Conservation (phyloP, 2,329 filamentous ascomycete species). For the Colletotrichum tropicale region DNA sequence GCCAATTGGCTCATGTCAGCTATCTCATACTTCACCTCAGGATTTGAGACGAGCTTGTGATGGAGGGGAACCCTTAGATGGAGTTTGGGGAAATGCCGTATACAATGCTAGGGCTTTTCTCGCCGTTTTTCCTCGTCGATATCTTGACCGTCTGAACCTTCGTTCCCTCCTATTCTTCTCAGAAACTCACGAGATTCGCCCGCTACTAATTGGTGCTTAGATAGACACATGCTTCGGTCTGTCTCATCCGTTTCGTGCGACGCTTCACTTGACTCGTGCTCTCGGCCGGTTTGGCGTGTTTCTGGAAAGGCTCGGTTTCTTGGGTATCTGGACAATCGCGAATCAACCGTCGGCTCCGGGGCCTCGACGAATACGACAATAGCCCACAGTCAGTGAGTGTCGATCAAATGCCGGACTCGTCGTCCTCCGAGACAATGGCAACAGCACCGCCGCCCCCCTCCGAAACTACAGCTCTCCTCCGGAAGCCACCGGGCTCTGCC, state of each 20-base stretch:
- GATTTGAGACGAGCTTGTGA: constrained; percentile 1
- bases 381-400: background rate
- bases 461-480: constrained; percentile 20
- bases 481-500: constrained; percentile 9
- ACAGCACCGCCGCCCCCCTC: background rate
- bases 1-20: constrained; percentile 18
- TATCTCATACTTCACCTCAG: background rate
- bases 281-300: background rate
- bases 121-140: background rate
- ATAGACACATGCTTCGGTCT: background rate
- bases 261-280: background rate
- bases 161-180: background rate
- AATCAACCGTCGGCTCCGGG: background rate
- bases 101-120: constrained; percentile 2
- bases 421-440: background rate
- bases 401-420: background rate
- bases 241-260: constrained; percentile 8
- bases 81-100: background rate
- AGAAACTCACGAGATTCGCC: background rate
- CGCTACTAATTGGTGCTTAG: background rate
- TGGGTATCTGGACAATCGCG: background rate
- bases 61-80: background rate
- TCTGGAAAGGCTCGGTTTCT: background rate
- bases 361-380: background rate
- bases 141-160: constrained; percentile 11